Evolutionary conservation across 345 rosid species (phyloP), one percentile per base, ranked within the genome.

Genomic region (Eucalyptus sideroxylon): DNA sequence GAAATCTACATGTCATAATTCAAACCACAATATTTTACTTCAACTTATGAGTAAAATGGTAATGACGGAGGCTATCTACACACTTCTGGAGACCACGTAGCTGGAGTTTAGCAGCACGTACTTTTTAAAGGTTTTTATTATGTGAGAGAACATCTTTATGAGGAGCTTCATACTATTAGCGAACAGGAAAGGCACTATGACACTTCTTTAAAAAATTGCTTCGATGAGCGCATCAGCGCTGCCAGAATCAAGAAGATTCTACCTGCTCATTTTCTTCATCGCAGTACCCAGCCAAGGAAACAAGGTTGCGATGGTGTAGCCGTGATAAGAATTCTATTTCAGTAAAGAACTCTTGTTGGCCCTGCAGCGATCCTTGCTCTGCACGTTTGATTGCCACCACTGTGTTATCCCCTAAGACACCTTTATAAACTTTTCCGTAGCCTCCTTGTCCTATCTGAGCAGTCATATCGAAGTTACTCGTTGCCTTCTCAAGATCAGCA

Each of bases 211-310:
- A 72, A 89, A 89, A 5, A 27, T 88, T 37, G 60, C 23, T 62
- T 53, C 1, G 8, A 88, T 56, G 34, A 34, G 55, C 62, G n/a
- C 82, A 13, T 60, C 24, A 69, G 81, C 11, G 81, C 81, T 34
- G 53, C 47, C 12, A 9, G 26, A 90, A 40, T 23, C 24, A 42
- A 59, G 4, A 72, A 12, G 82, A 67, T 60, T 37, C 51, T 92
- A 96, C 99, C 99, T 98, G 99, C 92, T 98, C 99, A 47, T 95
- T 96, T 94, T 95, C 96, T 93, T 98, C 99, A 14, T 98, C 98
- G 88, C 99, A 98, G 69, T 93, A 97, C 86, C 99, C 99, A 81
- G 94, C 69, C 94, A 98, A 94, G 87, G 98, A 93, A 88, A 98
- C 99, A 87, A 98, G 98, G 92, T 97, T 98, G 82, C 99, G 92